Evolutionary conservation across 202 grass and related monocot genomes (phyloP).

Genomic region (Thinopyrum obtusiflorum): DNA sequence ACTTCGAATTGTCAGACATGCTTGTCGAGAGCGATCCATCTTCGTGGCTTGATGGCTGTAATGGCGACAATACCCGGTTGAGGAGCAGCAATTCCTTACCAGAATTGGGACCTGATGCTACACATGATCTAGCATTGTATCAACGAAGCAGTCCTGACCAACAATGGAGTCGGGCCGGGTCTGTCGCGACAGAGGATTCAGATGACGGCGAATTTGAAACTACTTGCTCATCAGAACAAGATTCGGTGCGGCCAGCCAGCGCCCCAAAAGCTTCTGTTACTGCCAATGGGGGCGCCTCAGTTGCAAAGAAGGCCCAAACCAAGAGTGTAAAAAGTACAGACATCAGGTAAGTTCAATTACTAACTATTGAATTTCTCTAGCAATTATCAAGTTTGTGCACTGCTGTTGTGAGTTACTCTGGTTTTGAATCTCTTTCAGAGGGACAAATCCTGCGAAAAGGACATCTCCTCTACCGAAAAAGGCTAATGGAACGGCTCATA

Average conservation of each 20-base stretch:
- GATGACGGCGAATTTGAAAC: slow-evolving; percentile 75
- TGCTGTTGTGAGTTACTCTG: background rate
- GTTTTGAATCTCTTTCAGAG: slow-evolving; percentile 37
- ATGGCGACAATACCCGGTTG: slow-evolving; percentile 28
- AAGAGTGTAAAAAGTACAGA: slow-evolving; percentile 50
- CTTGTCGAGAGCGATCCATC: slow-evolving; percentile 35
- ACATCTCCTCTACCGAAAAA: slow-evolving; percentile 48
- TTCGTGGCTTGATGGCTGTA: slow-evolving; percentile 40
- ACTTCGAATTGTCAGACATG: slow-evolving; percentile 36
- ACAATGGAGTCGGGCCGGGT: slow-evolving; percentile 50
- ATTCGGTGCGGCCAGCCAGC: slow-evolving; percentile 49
- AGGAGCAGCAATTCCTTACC: slow-evolving; percentile 44
- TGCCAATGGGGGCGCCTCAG: slow-evolving; percentile 35
- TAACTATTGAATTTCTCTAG: background rate
- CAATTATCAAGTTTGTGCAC: background rate
- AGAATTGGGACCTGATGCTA: slow-evolving; percentile 47
- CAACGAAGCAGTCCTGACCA: slow-evolving; percentile 63
- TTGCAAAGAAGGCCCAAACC: slow-evolving; percentile 50
- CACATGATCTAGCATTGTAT: slow-evolving; percentile 47
- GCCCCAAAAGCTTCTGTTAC: slow-evolving; percentile 43
- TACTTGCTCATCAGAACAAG: slow-evolving; percentile 79
- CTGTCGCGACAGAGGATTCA: slow-evolving; percentile 66
- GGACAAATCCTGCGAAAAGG: slow-evolving; percentile 31
- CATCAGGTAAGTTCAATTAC: slow-evolving; percentile 46
- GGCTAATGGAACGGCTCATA: slow-evolving; percentile 25